Conservation (phyloP, 2,329 filamentous ascomycete genomes). For the Ophiostoma australiae region DNA sequence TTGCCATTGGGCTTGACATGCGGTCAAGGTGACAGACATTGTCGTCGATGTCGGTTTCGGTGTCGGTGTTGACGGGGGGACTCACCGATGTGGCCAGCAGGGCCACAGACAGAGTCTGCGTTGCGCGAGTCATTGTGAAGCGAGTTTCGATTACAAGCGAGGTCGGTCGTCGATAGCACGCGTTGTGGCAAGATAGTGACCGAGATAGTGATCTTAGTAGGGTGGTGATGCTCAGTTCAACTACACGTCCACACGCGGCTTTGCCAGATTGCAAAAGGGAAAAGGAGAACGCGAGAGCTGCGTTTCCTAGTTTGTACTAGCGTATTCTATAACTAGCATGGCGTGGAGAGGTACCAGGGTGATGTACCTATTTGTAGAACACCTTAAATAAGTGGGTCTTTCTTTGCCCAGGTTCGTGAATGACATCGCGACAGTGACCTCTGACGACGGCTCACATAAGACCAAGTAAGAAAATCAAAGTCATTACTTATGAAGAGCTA, state of each 20-base stretch:
- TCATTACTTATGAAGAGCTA: too few relatives aligned
- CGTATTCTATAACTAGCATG: not conserved
- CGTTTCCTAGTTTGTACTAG: conserved; percentile 6
- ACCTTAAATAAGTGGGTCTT: conserved; percentile 4
- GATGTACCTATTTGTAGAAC: not conserved
- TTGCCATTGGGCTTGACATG: not conserved
- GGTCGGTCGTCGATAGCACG: not conserved
- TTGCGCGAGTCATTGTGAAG: conserved; percentile 80
- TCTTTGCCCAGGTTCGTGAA: not conserved
- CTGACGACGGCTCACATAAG: too few relatives aligned
- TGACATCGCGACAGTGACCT: not conserved
- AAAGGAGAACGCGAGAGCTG: conserved; percentile 14
- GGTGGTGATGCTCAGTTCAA: conserved; percentile 12
- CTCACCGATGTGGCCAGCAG: conserved; percentile 84
- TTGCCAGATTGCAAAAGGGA: conserved; percentile 12
- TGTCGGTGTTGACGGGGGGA: not conserved
- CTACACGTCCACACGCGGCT: conserved; percentile 4
- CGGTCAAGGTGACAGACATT: not conserved
- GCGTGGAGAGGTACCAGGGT: not conserved
- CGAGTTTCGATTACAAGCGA: not conserved
- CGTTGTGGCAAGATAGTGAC: not conserved
- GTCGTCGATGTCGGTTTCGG: not conserved
- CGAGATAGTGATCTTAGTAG: not conserved
- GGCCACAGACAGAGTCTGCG: conserved; percentile 83
- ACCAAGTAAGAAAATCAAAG: too few relatives aligned